Evolutionary conservation across 2,329 filamentous ascomycete genomes (phyloP).

Genomic region (Hypoxylon sp.): DNA sequence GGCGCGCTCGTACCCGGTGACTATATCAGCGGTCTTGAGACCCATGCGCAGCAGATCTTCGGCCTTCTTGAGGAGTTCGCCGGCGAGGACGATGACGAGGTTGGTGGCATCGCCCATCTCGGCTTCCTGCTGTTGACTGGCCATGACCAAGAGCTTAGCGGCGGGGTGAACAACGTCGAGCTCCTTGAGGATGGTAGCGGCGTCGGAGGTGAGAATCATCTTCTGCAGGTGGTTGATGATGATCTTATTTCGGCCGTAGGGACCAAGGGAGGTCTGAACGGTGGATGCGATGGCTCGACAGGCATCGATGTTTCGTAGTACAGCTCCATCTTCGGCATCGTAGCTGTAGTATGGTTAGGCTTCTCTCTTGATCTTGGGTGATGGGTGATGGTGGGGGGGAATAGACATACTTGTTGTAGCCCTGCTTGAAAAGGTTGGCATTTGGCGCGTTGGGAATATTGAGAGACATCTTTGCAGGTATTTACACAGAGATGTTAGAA

Average conservation of each 20-base stretch:
- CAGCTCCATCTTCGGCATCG: conserved; percentile 98
- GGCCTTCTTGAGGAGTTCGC: conserved; percentile 95
- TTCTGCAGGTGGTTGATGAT: conserved; percentile 99
- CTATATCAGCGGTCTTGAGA: conserved; percentile 97
- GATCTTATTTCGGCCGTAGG: conserved; percentile 98
- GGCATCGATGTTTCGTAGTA: conserved; percentile 98
- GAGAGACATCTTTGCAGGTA: conserved; percentile 78
- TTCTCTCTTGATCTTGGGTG: conserved; percentile 31
- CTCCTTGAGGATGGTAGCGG: conserved; percentile 95
- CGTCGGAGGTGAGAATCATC: conserved; percentile 99
- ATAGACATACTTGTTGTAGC: conserved; percentile 87
- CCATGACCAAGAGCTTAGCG: conserved; percentile 98
- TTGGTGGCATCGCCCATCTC: conserved; percentile 99
- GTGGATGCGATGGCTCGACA: conserved; percentile 96
- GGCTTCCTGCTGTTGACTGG: conserved; percentile 96
- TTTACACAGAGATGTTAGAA: conserved; percentile 5
- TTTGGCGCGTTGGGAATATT: conserved; percentile 96
- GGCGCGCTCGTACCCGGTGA: conserved; percentile 94
- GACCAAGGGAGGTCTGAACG: conserved; percentile 95
- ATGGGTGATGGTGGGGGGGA: conserved; percentile 43
- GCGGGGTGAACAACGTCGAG: conserved; percentile 98
- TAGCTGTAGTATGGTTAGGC: conserved; percentile 72
- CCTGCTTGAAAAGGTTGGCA: conserved; percentile 91
- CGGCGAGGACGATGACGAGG: conserved; percentile 93
- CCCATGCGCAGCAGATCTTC: conserved; percentile 97